A percentile compares a stretch with the other conserved stretches of the same genome.
Evolutionary conservation across 352 stramenopile genomes (phyloP).

Genomic region (Phytopythium mirpurense): DNA sequence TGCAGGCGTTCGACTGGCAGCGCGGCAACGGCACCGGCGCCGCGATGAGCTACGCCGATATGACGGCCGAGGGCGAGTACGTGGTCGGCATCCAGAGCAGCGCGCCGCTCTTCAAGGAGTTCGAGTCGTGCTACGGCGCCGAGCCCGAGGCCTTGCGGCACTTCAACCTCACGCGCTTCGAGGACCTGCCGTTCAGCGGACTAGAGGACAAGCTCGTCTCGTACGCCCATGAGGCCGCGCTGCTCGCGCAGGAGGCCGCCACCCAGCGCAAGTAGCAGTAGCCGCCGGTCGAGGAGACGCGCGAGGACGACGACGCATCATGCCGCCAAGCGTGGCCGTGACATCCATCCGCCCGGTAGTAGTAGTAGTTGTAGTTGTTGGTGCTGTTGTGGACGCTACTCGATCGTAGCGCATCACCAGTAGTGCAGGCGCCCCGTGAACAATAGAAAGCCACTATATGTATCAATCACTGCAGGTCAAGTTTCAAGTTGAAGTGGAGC

Average conservation of each 20-base stretch:
- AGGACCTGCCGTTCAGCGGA: constrained; percentile 33
- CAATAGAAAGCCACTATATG: too few relatives aligned
- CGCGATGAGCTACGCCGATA: constrained; percentile 35
- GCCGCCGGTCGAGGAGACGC: too few relatives aligned
- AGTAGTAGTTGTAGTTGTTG: too few relatives aligned
- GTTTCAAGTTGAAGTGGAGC: too few relatives aligned
- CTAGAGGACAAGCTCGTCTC: constrained; percentile 43
- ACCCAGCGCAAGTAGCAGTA: not conserved
- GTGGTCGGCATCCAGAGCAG: constrained; percentile 36
- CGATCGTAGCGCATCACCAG: too few relatives aligned
- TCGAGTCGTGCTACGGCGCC: constrained; percentile 46
- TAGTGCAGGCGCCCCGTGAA: too few relatives aligned
- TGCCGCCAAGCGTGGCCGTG: too few relatives aligned
- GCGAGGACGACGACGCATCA: too few relatives aligned
- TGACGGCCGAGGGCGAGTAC: constrained; percentile 32
- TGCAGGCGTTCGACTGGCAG: constrained; percentile 42
- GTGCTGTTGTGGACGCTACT: too few relatives aligned
- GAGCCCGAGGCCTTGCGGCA: constrained; percentile 24
- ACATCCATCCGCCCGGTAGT: too few relatives aligned
- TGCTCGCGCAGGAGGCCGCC: constrained; percentile 9
- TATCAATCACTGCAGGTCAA: too few relatives aligned
- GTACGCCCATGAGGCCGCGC: constrained; percentile 45
- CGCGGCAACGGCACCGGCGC: not conserved
- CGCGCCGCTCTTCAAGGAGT: constrained; percentile 37
- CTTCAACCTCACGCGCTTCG: constrained; percentile 40